Evolutionary conservation across 2,329 filamentous ascomycete species (phyloP), one percentile per base, ranked within the genome.

Genomic region (Paecilomyces variotii): DNA sequence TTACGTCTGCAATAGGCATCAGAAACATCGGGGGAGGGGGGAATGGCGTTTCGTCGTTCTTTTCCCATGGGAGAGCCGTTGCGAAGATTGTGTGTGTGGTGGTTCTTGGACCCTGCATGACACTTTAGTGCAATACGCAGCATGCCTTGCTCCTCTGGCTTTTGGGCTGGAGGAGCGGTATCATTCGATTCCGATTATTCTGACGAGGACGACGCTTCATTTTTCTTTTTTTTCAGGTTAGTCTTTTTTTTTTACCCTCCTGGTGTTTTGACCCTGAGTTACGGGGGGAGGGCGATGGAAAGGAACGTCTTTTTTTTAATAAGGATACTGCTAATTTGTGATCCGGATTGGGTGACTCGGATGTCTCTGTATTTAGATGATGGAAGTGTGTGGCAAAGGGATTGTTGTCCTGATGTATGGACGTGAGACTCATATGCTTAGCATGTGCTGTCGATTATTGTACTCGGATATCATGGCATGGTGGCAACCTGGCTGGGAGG

Each of bases 91-190:
- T 92, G 83, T 84, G 83, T 84, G 79, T 71, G 65, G 61, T 59
- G 56, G 35, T 57, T n/a, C n/a, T n/a, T n/a, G n/a, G 53, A 53
- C 59, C 57, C 54, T 39, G 68, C 69, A 80, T 75, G 86, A 87
- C 86, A 91, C 89, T 91, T 90, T 82, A 94, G 90, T 93, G 88
- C 90, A 90, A 94, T 94, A 91, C 88, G 89, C 89, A 84, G 90
- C 90, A 85, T 92, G 80, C 81, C 78, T 45, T 72, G 74, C 60
- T 64, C 68, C 72, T 66, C 67, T 30, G 26, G 54, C 19, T 19
- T 73, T 70, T 68, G 67, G 62, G 68, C 70, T 73, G 69, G 69
- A 10, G 74, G 72, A 65, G 66, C 75, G 71, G 78, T 82, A 87
- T 86, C 81, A 91, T 90, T 90, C 88, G 87, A 92, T 91, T 91